Evolutionary conservation across 345 rosid species (phyloP).

Genomic region (Syzygium aromaticum): DNA sequence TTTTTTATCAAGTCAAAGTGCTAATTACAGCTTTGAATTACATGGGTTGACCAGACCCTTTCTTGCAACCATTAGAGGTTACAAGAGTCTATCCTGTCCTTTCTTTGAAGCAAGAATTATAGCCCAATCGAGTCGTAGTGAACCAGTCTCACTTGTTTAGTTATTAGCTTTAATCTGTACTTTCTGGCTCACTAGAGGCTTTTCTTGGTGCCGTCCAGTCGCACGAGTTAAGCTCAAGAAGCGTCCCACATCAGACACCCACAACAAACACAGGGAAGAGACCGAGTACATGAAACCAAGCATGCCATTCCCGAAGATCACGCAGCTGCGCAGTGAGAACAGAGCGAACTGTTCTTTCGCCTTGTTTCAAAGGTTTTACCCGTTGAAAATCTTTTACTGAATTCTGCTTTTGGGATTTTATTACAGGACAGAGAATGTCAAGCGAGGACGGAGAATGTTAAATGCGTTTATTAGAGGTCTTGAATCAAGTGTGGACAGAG

Average conservation of each 20-base stretch:
- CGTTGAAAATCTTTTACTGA: no score
- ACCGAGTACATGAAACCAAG: not conserved
- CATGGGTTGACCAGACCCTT: not conserved
- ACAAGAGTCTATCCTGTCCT: not conserved
- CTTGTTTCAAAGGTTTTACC: no score
- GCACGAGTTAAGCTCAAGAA: not conserved
- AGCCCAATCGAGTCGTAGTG: not conserved
- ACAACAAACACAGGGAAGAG: not conserved
- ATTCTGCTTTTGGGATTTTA: no score
- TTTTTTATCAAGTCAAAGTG: not conserved
- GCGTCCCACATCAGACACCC: not conserved
- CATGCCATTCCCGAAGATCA: accelerated
- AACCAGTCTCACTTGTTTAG: not conserved
- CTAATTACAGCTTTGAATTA: not conserved
- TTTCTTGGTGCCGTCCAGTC: not conserved
- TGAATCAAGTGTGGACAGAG: no score
- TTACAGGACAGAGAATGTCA: no score
- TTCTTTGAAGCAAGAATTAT: not conserved
- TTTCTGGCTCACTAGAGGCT: not conserved
- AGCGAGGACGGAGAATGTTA: no score
- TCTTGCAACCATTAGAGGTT: not conserved
- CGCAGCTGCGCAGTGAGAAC: slow-evolving; percentile 27
- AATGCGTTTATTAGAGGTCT: no score
- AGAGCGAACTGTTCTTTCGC: slow-evolving; percentile 42
- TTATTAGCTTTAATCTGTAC: not conserved